A percentile compares a stretch with the other conserved stretches of the same genome.
phyloP scores from a whole-genome alignment of 331 rosid genomes.

The Saraca asoca region DNA sequence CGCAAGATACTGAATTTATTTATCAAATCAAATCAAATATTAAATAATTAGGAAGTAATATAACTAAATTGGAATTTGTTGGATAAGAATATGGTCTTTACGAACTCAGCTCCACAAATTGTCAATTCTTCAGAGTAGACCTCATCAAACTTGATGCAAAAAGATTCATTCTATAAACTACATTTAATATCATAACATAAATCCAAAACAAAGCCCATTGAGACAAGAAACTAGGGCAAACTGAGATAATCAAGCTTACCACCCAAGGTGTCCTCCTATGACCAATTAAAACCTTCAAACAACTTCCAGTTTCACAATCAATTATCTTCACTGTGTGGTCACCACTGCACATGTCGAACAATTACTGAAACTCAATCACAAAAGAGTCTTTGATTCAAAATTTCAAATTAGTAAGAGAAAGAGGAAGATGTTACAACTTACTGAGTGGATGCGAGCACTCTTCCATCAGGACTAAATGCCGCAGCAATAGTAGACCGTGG shows the following conservation, averaged over 20 bases:
- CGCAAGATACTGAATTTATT: not conserved
- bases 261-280: slow-evolving; percentile 99
- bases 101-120: slow-evolving; percentile 8
- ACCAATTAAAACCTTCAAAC: slow-evolving; percentile 88
- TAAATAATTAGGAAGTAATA: not conserved
- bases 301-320: slow-evolving; percentile 84
- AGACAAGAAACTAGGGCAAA: slow-evolving; percentile 24
- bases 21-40: slow-evolving; percentile 15
- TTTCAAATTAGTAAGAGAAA: slow-evolving; percentile 17
- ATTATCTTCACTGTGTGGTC: slow-evolving; percentile 97
- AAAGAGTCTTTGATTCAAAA: not conserved
- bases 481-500: slow-evolving; percentile 98
- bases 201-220: not conserved
- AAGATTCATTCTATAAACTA: slow-evolving; percentile 3
- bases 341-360: slow-evolving; percentile 60
- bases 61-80: slow-evolving; percentile 4
- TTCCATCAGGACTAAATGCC: slow-evolving; percentile 95
- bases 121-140: slow-evolving; percentile 4
- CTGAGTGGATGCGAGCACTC: slow-evolving; percentile 95
- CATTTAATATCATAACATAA: slow-evolving; percentile 12
- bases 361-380: slow-evolving; percentile 32
- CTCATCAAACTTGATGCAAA: slow-evolving; percentile 22
- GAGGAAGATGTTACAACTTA: slow-evolving; percentile 46
- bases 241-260: slow-evolving; percentile 59
- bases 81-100: not conserved